phyloP scores from a whole-genome alignment of 208 protist genomes.

The Naegleria fowleri region DNA sequence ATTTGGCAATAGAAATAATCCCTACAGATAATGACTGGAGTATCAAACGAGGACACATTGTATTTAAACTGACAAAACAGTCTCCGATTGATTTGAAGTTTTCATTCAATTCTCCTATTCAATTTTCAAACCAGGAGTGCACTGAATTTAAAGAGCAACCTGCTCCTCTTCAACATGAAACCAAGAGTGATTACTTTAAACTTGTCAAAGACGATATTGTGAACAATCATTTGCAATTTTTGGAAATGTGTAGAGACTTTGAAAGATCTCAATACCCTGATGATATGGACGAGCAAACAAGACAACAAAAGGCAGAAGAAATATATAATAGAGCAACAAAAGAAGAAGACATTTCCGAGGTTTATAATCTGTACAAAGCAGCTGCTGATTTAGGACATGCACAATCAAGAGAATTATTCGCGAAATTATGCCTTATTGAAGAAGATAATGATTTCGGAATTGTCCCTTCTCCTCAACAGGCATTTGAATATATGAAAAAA shows the following conservation, averaged over 20 bases:
- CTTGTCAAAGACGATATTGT: not conserved
- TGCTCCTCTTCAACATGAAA: not conserved
- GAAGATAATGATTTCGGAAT: not conserved
- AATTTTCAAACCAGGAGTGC: not conserved
- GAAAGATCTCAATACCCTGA: not conserved
- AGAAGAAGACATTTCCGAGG: not conserved
- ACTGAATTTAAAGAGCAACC: slow-evolving; percentile 2
- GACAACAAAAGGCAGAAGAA: not conserved
- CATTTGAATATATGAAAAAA: not conserved
- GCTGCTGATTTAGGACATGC: not conserved
- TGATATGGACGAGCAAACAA: not conserved
- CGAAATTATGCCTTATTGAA: not conserved
- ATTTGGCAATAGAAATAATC: not conserved
- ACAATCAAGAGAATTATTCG: not conserved
- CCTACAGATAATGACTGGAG: not conserved
- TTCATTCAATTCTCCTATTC: not conserved
- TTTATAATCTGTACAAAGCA: not conserved
- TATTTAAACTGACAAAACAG: not conserved
- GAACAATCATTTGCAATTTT: not conserved
- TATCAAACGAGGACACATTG: not conserved
- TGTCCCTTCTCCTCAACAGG: not conserved
- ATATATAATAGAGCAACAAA: not conserved
- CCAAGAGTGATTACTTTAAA: not conserved
- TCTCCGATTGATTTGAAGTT: not conserved
- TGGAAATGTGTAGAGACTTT: not conserved